phyloP scores from a whole-genome alignment of 805 yeast species.

The Spencermartinsiella europaea region DNA sequence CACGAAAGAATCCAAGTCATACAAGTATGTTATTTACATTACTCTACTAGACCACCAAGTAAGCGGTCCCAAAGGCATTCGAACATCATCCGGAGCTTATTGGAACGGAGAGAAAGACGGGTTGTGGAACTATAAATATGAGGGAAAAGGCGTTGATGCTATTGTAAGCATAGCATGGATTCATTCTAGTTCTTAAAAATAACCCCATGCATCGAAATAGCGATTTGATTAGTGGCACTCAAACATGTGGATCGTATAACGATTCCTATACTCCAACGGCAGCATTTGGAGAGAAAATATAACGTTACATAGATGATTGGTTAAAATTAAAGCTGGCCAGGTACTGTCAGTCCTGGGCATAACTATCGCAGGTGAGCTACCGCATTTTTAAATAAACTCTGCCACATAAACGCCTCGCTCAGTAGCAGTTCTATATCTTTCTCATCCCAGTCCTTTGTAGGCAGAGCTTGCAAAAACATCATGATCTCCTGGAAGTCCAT shows the following conservation, averaged over 20 bases:
- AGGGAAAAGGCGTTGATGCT: slow-evolving; percentile 18
- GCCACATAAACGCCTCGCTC: slow-evolving; percentile 97
- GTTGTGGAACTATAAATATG: slow-evolving; percentile 22
- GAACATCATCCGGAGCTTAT: slow-evolving; percentile 19
- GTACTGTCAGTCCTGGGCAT: too few relatives aligned
- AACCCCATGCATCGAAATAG: too few relatives aligned
- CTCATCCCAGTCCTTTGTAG: slow-evolving; percentile 80
- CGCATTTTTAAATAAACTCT: slow-evolving; percentile 83
- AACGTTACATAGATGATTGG: too few relatives aligned
- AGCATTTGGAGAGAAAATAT: too few relatives aligned
- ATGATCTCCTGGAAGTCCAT: slow-evolving; percentile 95
- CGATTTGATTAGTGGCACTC: too few relatives aligned
- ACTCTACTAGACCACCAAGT: slow-evolving; percentile 17
- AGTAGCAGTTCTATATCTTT: slow-evolving; percentile 85
- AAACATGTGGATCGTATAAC: too few relatives aligned
- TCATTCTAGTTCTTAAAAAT: slow-evolving; percentile 4
- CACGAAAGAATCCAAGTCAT: slow-evolving; percentile 16
- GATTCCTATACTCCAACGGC: background rate
- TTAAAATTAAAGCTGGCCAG: too few relatives aligned
- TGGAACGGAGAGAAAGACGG: slow-evolving; percentile 27
- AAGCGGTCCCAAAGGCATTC: slow-evolving; percentile 21
- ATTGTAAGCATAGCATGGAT: slow-evolving; percentile 24
- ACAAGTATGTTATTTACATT: slow-evolving; percentile 21
- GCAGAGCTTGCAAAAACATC: slow-evolving; percentile 85
- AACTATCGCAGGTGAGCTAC: slow-evolving; percentile 65